Base-by-base conservation (phyloP, 2,329 filamentous ascomycete genomes). In the Cladorrhinum sp. region DNA sequence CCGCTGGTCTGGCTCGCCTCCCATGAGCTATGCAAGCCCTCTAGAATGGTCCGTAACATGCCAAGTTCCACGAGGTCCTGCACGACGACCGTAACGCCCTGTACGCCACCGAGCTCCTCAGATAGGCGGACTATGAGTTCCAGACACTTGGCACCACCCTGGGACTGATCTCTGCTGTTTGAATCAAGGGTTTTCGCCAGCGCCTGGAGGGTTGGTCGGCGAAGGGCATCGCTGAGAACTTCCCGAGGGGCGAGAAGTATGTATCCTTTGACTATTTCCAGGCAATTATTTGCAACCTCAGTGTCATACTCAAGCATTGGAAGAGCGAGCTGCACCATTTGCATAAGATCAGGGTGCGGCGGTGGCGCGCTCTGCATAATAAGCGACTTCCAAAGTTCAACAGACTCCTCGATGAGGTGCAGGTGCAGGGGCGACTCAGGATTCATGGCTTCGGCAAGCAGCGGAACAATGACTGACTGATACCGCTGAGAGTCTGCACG, bases 381-480 rank as follows among this genome's bases (percentile, higher is more conserved):
- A 10, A 97, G 85, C 1, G 89, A 85, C 32, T 84, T 82, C 93
- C 93, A 98, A 2, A 99, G 83, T 59, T 97, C 93, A 13, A 98
- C 79, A 0, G 92, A 91, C 72, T 99, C 95, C 63, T 98, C 95
- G 12, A 96, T 85, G 10, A 99, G 84, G 69, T 96, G 95, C 1
- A 93, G 77, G 66, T 91, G 86, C 48, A 90, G 81, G 41, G 90
- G 85, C 1, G 91, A 95, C 10, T 84, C 85, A 2, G 89, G 87
- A 60, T 93, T 85, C 36, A 95, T 86, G 1, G 92, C 92, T 68
- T 90, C 89, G 50, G 86, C 81, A 48, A 99, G 88, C 55, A 98
- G 83, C 0, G 93, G 93, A 18, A 96, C 77, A 67, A 97, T 90
- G 56, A 93, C 80, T 16, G 81, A 75, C 65, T 97, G 92, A 67